phyloP scores from a whole-genome alignment of 345 rosid genomes.

The Eucalyptus erythrocorys region DNA sequence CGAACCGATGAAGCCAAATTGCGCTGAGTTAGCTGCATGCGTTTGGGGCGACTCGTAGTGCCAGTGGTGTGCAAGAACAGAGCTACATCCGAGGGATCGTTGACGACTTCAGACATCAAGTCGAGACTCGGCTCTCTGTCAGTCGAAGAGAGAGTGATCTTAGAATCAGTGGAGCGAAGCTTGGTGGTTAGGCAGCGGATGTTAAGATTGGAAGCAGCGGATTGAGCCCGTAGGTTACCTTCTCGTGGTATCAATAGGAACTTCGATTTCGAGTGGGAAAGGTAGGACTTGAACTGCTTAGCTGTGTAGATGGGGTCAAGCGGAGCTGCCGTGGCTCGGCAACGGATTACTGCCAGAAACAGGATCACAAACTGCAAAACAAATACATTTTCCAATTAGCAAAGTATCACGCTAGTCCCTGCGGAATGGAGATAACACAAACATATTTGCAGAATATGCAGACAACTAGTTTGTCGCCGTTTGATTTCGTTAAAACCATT shows the following conservation, averaged over 20 bases:
- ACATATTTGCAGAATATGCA: background rate
- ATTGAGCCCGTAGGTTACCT: slow-evolving; percentile 29
- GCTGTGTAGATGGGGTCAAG: slow-evolving; percentile 45
- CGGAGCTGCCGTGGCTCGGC: slow-evolving; percentile 59
- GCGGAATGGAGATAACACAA: background rate
- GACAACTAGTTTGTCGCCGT: background rate
- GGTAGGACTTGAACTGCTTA: slow-evolving; percentile 54
- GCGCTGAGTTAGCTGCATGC: slow-evolving; percentile 46
- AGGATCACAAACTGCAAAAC: slow-evolving; percentile 44
- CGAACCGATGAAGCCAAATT: slow-evolving; percentile 39
- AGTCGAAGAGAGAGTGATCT: slow-evolving; percentile 13
- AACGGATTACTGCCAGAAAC: slow-evolving; percentile 54
- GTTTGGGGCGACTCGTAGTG: slow-evolving; percentile 59
- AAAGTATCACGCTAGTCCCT: background rate
- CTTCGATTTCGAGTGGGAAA: slow-evolving; percentile 50
- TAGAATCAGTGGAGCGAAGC: no score
- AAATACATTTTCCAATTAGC: background rate
- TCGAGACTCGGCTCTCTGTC: background rate
- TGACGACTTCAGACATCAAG: slow-evolving; percentile 3
- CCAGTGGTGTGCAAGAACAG: slow-evolving; percentile 64
- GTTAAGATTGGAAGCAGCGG: no score
- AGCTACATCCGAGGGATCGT: slow-evolving; percentile 48
- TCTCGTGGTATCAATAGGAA: slow-evolving; percentile 25
- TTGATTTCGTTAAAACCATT: background rate
- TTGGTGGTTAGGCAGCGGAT: no score